A percentile compares a stretch with the other conserved stretches of the same genome.
phyloP scores from a whole-genome alignment of 192 early-diverging fungal species.

The Linnemannia schmuckeri region DNA sequence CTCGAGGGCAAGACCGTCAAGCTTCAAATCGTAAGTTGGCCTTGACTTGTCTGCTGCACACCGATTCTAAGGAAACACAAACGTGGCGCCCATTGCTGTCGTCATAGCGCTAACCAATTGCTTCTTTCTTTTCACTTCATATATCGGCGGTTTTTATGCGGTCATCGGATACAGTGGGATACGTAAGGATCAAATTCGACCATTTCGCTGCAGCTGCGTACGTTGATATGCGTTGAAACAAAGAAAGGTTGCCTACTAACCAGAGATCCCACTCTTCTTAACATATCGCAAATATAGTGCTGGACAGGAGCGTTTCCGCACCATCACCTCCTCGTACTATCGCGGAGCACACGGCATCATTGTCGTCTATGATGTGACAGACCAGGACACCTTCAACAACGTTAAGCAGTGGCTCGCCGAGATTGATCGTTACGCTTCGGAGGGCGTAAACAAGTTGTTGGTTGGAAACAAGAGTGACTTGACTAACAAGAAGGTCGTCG shows the following conservation, averaged over 20 bases:
- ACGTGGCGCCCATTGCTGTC: neutral
- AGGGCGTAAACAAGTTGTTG: constrained; percentile 97
- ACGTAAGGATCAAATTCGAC: constrained; percentile 16
- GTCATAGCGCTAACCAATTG: neutral
- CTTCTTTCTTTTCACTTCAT: neutral
- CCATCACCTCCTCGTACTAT: constrained; percentile 98
- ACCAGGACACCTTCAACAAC: constrained; percentile 94
- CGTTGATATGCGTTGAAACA: neutral
- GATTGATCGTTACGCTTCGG: constrained; percentile 97
- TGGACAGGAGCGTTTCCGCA: constrained; percentile 99
- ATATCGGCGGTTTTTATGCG: neutral
- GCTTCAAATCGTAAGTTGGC: constrained; percentile 87
- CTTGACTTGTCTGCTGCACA: neutral
- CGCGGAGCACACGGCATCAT: constrained; percentile 98
- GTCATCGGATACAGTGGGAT: constrained; percentile 21
- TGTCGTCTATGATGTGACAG: constrained; percentile 98
- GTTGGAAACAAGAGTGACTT: constrained; percentile 99
- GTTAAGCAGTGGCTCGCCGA: constrained; percentile 99
- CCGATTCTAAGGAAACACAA: neutral
- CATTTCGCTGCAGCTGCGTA: constrained; percentile 9
- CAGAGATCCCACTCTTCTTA: constrained; percentile 36
- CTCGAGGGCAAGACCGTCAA: constrained; percentile 99
- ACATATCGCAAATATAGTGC: constrained; percentile 80
- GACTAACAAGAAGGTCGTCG: constrained; percentile 91
- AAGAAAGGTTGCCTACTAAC: neutral